These are phyloP conservation scores for Penicillium canescens DNA, from an alignment of 495 filamentous ascomycete genomes.

Conservation along the genomic window DNA sequence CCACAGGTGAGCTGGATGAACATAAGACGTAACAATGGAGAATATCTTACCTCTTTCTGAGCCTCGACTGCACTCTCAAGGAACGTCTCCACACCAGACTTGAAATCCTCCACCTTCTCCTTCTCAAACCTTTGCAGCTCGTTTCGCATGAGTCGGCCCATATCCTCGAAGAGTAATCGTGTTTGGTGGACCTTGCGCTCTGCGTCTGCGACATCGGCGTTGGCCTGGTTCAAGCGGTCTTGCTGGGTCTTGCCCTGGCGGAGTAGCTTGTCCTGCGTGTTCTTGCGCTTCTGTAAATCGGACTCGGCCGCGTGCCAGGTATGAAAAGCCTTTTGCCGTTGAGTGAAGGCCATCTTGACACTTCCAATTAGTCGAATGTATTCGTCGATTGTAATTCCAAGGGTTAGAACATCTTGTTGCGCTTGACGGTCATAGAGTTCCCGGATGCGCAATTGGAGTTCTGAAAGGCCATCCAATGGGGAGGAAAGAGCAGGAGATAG, in stretches of 20 bases:
- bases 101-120: slow-evolving; percentile 99
- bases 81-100: slow-evolving; percentile 96
- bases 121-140: slow-evolving; percentile 93
- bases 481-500: slow-evolving; percentile 84
- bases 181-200: slow-evolving; percentile 93
- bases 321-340: slow-evolving; percentile 93
- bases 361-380: slow-evolving; percentile 94
- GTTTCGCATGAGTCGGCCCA: slow-evolving; percentile 87
- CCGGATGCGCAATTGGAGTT: slow-evolving; percentile 88
- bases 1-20: slow-evolving; percentile 19
- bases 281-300: slow-evolving; percentile 82
- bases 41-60: slow-evolving; percentile 84
- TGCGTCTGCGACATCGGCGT: slow-evolving; percentile 88
- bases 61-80: slow-evolving; percentile 95
- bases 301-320: slow-evolving; percentile 87
- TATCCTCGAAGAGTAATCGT: slow-evolving; percentile 90
- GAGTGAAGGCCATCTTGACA: slow-evolving; percentile 86
- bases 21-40: neutral
- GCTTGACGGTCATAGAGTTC: slow-evolving; percentile 96
- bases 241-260: slow-evolving; percentile 93
- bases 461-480: slow-evolving; percentile 85
- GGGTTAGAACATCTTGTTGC: slow-evolving; percentile 92
- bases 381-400: slow-evolving; percentile 97
- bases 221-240: slow-evolving; percentile 86
- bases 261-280: slow-evolving; percentile 86